Conservation (phyloP, 371 early-diverging fungal species). For the Gilbertella persicaria region DNA sequence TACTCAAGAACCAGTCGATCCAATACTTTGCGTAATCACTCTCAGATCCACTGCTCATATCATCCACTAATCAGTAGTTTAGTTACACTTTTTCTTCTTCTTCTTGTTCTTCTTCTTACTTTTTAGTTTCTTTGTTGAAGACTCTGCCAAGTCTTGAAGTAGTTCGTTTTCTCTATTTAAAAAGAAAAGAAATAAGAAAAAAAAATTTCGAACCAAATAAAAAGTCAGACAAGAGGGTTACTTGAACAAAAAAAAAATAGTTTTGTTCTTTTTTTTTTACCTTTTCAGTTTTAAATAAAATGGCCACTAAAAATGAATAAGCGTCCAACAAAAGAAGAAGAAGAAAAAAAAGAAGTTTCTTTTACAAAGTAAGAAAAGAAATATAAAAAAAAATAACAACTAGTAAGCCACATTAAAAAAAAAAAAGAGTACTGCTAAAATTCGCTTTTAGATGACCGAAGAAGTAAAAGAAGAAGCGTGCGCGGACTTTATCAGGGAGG, state of each 20-base stretch:
- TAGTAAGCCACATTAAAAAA: too few relatives aligned
- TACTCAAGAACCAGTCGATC: conserved; percentile 76
- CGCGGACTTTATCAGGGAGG: background rate
- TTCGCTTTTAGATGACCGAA: background rate
- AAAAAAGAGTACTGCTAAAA: background rate
- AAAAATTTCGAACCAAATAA: background rate
- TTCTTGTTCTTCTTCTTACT: background rate
- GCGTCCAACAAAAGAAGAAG: too few relatives aligned
- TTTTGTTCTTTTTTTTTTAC: too few relatives aligned
- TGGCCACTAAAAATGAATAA: too few relatives aligned
- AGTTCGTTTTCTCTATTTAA: background rate
- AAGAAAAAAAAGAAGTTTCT: background rate
- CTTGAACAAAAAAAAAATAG: too few relatives aligned
- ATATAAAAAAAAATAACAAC: too few relatives aligned
- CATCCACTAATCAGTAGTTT: background rate
- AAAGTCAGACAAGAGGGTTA: background rate
- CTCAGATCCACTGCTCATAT: conserved; percentile 57
- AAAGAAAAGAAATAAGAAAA: conserved; percentile 7
- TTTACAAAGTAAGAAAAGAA: background rate
- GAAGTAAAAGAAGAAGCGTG: too few relatives aligned
- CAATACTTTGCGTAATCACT: conserved; percentile 71
- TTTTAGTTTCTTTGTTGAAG: background rate
- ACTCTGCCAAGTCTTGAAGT: background rate
- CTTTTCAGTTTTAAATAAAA: too few relatives aligned
- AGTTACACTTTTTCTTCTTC: too few relatives aligned